Evolutionary conservation across 768 basidiomycete species (phyloP), one percentile per base, ranked within the genome.

Genomic region (Hysterangium stoloniferum): DNA sequence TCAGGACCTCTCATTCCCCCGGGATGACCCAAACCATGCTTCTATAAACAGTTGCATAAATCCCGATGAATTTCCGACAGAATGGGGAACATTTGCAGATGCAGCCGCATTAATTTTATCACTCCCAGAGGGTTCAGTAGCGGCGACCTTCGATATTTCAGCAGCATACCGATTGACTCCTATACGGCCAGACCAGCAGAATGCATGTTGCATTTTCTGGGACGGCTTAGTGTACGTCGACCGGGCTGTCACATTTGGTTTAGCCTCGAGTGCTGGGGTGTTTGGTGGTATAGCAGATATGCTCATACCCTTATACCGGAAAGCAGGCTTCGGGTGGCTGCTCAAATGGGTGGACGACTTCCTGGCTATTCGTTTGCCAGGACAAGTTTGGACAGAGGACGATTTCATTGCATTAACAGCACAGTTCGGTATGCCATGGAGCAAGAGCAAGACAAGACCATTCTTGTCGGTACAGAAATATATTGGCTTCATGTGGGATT

Each of bases 281-380:
- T 71, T 67, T 42, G 66, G 71, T 0, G 35, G 53, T 0, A 48
- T 71, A 0, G 69, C 69, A 3, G 65, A 72, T 53, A 62, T 64
- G 58, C 45, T 69, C 0, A 57, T 64, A 0, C 63, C 54, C 0
- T 64, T 71, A 15, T 67, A 65, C 55, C 1, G 31, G 11, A 37
- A 45, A 7, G 28, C 27, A 3, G 64, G 64, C 4, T 56, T 63
- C 32, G 28, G 52, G 1, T 54, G 51, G 2, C 51, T 66, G 9
- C 13, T 37, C 17, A 71, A 71, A 51, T 72, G 71, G 70, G 69
- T 71, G 0, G 67, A 72, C 60, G 62, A 72, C 40, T 69, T 71
- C 48, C 44, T 68, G 4, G 60, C 63, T 2, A 54, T 68, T 11
- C 56, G 58, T 0, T 48, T 57, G 0, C 64, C 64, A 2, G 24